Evolutionary conservation across 192 early-diverging fungal species (phyloP).

Genomic region (Linnemannia hyalina): DNA sequence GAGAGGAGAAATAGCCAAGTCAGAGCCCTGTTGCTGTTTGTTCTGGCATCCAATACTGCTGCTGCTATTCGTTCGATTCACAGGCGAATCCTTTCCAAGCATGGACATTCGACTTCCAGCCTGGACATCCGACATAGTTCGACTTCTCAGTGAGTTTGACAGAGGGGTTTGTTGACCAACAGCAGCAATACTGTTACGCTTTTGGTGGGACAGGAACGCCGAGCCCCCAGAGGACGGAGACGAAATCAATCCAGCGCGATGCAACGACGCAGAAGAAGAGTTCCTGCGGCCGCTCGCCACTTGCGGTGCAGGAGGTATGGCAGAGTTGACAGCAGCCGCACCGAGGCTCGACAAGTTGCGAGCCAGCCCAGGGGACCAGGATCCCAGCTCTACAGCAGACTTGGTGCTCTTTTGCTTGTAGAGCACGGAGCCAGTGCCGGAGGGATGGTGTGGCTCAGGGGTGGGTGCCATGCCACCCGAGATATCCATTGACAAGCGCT

Average conservation of each 20-base stretch:
- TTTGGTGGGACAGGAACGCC: conserved; percentile 15
- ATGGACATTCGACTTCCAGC: conserved; percentile 24
- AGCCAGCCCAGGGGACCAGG: conserved; percentile 24
- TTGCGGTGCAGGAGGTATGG: conserved; percentile 13
- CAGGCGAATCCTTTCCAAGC: not conserved
- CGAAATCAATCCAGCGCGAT: not conserved
- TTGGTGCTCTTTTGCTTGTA: conserved; percentile 47
- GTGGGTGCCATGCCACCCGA: conserved; percentile 8
- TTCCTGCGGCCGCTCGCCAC: not conserved
- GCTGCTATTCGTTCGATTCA: not conserved
- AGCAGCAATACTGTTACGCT: conserved; percentile 17
- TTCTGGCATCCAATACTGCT: not conserved
- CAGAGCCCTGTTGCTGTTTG: conserved; percentile 12
- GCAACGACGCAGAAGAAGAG: conserved; percentile 1
- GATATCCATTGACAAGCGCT: conserved; percentile 42
- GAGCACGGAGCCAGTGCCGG: conserved; percentile 19
- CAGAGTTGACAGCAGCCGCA: not conserved
- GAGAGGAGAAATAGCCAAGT: not conserved
- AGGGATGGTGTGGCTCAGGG: not conserved
- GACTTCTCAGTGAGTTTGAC: conserved; percentile 22
- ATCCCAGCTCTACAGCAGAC: conserved; percentile 39
- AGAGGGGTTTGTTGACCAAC: not conserved
- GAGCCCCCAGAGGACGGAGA: conserved; percentile 13
- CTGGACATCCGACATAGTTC: conserved; percentile 36
- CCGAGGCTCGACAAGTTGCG: conserved; percentile 15